Evolutionary conservation across 306 rosid genomes (phyloP).

Genomic region (Vicia faba): DNA sequence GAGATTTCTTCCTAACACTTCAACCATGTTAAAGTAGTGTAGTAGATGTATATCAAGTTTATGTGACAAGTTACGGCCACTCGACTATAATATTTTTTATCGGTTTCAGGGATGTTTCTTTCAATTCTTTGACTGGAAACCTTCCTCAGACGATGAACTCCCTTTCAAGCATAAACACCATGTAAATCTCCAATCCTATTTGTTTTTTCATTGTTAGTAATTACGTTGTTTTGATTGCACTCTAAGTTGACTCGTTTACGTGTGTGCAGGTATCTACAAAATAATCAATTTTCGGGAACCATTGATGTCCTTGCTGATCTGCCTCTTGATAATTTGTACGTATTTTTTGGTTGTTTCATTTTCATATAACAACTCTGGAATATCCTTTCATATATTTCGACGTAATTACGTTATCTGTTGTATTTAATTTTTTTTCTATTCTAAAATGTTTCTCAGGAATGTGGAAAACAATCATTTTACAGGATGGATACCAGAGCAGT

Average conservation of each 20-base stretch:
- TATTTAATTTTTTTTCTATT: conserved; percentile 19
- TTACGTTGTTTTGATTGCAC: conserved; percentile 38
- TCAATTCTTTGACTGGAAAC: conserved; percentile 68
- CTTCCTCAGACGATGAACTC: conserved; percentile 86
- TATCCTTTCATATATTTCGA: conserved; percentile 21
- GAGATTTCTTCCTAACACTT: conserved; percentile 51
- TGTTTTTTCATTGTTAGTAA: background rate
- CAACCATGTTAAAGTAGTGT: conserved; percentile 22
- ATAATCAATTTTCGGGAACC: conserved; percentile 86
- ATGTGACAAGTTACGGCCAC: conserved; percentile 3
- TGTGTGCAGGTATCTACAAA: conserved; percentile 70
- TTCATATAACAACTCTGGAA: conserved; percentile 32
- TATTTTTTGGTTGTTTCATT: conserved; percentile 27
- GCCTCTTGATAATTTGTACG: conserved; percentile 79
- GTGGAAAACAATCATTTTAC: conserved; percentile 78
- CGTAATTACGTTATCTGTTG: conserved; percentile 14
- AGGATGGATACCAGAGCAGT: conserved; percentile 86
- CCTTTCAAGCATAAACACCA: conserved; percentile 62
- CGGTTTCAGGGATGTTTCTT: conserved; percentile 87
- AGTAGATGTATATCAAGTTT: conserved; percentile 27
- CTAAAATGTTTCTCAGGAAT: conserved; percentile 58
- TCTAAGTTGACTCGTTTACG: conserved; percentile 36
- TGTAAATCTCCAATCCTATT: conserved; percentile 53
- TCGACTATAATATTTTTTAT: conserved; percentile 35
- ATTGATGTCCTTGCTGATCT: conserved; percentile 82